Evolutionary conservation across 768 basidiomycete genomes (phyloP), one percentile per base, ranked within the genome.

Genomic region (Termitomyces sp.): DNA sequence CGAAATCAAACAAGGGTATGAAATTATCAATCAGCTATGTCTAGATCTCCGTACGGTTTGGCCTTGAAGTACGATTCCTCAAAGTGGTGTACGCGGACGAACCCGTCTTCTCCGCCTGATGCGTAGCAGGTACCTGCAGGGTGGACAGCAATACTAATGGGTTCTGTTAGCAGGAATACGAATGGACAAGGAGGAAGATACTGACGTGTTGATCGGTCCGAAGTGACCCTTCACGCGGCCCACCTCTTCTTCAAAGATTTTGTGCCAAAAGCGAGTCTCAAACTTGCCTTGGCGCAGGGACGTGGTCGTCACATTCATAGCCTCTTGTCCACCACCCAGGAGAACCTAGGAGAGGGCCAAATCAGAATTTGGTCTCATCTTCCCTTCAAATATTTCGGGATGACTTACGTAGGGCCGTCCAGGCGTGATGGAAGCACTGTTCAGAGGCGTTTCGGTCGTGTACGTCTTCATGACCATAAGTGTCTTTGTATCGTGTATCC

Each of bases 261-360:
- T 94, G 81, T 99, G 96, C 94, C 95, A 98, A 79, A 99, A 98
- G 42, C 95, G 84, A 12, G 94, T 93, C 77, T 98, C 97, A 73
- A 99, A 99, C 75, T 98, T 97, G 22, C 96, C 97, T 73, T 97
- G 93, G 55, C 97, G 87, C 24, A 87, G 69, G 2, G 94, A 94
- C 0, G 96, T 98, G 8, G 94, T 98, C 15, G 97, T 98, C 55
- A 98, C 97, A 69, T 79, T 88, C 94, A 94, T 96, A 4, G 97
- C 97, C 72, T 97, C 96, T 75, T 98, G 97, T 46, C 97, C 97
- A 74, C 97, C 96, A 48, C 97, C 97, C 24, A 97, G 80, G 36
- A 98, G 84, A 46, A 96, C 83, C 92, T 94, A 59, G 8, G 32
- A 40, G 18, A 16, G 15, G 20, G 3, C 4, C 24, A 39, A 39